Conservation (phyloP, 2,329 filamentous ascomycete species). For the Allantophomopsis lycopodina region DNA sequence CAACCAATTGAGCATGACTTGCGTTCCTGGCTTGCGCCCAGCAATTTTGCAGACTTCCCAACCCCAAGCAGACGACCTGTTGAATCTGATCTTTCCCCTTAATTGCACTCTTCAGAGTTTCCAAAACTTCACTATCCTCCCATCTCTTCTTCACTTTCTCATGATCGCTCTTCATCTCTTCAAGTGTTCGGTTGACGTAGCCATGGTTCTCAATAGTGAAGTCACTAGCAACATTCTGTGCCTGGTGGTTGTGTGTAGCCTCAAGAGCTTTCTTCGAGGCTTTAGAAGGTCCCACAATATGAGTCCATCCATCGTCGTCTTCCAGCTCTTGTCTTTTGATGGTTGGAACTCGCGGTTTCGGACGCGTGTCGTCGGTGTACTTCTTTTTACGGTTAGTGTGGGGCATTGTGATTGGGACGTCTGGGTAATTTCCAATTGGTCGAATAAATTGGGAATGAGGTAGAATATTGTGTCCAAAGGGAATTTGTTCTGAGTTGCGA, state of each 20-base stretch:
- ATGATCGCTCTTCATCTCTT: slow-evolving; percentile 14
- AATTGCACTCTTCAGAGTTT: slow-evolving; percentile 4
- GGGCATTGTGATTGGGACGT: slow-evolving; percentile 6
- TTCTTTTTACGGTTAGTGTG: slow-evolving; percentile 16
- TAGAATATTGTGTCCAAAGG: too few species aligned
- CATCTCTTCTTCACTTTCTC: slow-evolving; percentile 12
- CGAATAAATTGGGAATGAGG: too few species aligned
- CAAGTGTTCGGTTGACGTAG: slow-evolving; percentile 15
- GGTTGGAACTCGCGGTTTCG: slow-evolving; percentile 7
- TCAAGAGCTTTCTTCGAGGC: slow-evolving; percentile 1
- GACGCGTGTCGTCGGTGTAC: neutral
- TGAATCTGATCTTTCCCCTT: slow-evolving; percentile 6
- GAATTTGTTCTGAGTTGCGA: too few species aligned
- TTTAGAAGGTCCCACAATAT: slow-evolving; percentile 14
- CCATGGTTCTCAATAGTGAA: slow-evolving; percentile 12
- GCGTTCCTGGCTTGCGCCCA: slow-evolving; percentile 14
- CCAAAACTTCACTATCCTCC: slow-evolving; percentile 10
- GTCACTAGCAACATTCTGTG: slow-evolving; percentile 11
- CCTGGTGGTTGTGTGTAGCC: neutral
- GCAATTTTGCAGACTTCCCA: slow-evolving; percentile 17
- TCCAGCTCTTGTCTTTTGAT: slow-evolving; percentile 15
- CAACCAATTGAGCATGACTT: slow-evolving; percentile 16
- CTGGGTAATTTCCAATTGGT: neutral
- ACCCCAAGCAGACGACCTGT: slow-evolving; percentile 15
- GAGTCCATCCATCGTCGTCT: slow-evolving; percentile 19